Conservation (phyloP, 441 rosid species). For the Populus hybrid region DNA sequence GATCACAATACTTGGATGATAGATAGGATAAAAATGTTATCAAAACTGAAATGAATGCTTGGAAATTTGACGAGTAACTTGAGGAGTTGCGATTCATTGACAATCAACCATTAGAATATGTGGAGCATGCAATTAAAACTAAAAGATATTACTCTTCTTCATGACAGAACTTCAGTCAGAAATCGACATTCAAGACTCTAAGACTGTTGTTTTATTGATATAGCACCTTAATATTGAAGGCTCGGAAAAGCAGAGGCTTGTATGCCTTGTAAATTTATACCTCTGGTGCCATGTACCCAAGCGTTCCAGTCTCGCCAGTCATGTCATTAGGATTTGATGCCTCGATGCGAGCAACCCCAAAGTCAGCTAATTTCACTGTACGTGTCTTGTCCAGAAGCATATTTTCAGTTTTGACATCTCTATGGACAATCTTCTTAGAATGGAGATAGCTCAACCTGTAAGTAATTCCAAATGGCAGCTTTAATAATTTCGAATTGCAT, state of each 20-base stretch:
- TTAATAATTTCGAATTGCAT: background rate
- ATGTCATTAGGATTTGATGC: slow-evolving; percentile 96
- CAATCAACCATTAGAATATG: background rate
- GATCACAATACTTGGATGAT: background rate
- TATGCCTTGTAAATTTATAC: slow-evolving; percentile 26
- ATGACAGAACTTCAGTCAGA: background rate
- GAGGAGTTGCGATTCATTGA: background rate
- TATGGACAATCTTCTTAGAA: slow-evolving; percentile 86
- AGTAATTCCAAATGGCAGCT: slow-evolving; percentile 8
- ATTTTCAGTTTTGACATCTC: slow-evolving; percentile 97
- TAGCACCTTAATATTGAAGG: background rate
- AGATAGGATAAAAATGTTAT: background rate
- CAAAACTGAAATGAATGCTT: background rate
- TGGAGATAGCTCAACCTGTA: slow-evolving; percentile 93
- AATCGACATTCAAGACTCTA: background rate
- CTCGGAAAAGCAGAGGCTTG: background rate
- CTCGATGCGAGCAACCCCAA: slow-evolving; percentile 96
- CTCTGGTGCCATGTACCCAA: slow-evolving; percentile 99
- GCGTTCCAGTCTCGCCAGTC: slow-evolving; percentile 99
- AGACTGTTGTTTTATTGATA: background rate
- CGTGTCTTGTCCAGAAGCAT: slow-evolving; percentile 90
- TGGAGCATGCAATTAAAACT: background rate
- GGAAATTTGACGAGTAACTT: background rate
- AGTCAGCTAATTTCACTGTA: slow-evolving; percentile 86
- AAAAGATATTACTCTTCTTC: background rate